Evolutionary conservation across 2,329 filamentous ascomycete species (phyloP).

Genomic region (Coniochaeta sp.): DNA sequence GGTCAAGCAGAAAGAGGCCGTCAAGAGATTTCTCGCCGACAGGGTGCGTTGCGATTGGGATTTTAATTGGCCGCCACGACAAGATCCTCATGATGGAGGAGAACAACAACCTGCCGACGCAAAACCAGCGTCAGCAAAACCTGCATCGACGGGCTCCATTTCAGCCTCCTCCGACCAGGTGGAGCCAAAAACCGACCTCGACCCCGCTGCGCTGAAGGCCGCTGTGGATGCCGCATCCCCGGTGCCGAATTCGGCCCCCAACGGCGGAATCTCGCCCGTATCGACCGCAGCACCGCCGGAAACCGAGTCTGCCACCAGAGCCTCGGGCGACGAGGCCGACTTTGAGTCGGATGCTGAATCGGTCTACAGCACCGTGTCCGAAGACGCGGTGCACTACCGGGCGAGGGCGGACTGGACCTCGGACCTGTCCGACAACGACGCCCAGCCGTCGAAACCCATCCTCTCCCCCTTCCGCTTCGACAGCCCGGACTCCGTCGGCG

Average conservation of each 20-base stretch:
- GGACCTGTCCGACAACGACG: slow-evolving; percentile 44
- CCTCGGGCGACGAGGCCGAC: slow-evolving; percentile 23
- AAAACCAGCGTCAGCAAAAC: neutral
- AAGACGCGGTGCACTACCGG: slow-evolving; percentile 42
- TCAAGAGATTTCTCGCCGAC: slow-evolving; percentile 45
- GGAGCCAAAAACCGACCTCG: too few species aligned
- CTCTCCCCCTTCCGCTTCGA: slow-evolving; percentile 45
- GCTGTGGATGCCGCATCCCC: neutral
- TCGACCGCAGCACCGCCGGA: neutral
- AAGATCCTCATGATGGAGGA: neutral
- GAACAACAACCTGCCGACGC: neutral
- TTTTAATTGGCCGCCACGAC: slow-evolving; percentile 44
- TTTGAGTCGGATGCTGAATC: slow-evolving; percentile 38
- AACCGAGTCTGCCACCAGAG: neutral
- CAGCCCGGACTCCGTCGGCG: slow-evolving; percentile 37
- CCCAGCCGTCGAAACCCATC: slow-evolving; percentile 16
- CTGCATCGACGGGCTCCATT: neutral
- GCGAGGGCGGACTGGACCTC: slow-evolving; percentile 49
- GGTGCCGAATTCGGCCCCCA: neutral
- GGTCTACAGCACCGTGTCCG: slow-evolving; percentile 49
- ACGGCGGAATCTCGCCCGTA: slow-evolving; percentile 2
- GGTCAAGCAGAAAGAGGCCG: slow-evolving; percentile 53
- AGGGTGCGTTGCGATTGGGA: slow-evolving; percentile 53
- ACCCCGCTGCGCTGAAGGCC: neutral
- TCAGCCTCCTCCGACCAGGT: neutral